A percentile compares a stretch with the other conserved stretches of the same genome.
phyloP scores from a whole-genome alignment of 371 early-diverging fungal species.

The Syncephalastrum contaminatum region DNA sequence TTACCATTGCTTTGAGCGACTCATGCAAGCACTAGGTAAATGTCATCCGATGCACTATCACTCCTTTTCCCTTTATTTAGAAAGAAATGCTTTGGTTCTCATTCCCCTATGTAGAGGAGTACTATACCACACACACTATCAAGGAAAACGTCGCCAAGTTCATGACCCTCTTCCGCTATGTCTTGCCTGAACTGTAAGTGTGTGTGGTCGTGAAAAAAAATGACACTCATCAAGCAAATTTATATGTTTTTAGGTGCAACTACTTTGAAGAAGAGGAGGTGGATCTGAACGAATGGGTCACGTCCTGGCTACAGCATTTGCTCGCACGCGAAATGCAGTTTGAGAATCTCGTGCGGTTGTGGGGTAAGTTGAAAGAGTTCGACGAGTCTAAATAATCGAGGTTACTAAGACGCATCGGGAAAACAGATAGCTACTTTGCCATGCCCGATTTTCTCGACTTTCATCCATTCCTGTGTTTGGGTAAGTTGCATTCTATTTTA shows the following conservation, averaged over 20 bases:
- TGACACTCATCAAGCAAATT: not conserved
- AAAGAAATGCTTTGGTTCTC: constrained; percentile 2
- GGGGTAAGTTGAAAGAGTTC: constrained; percentile 55
- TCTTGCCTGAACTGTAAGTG: constrained; percentile 66
- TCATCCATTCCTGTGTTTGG: constrained; percentile 79
- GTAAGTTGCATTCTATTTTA: constrained; percentile 23
- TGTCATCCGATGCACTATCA: too few relatives aligned
- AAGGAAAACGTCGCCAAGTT: constrained; percentile 78
- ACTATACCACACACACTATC: constrained; percentile 53
- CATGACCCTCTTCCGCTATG: constrained; percentile 73
- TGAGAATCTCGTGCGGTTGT: constrained; percentile 74
- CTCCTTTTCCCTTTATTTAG: not conserved
- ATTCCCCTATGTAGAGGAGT: constrained; percentile 52
- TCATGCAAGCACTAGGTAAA: constrained; percentile 73
- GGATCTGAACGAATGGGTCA: constrained; percentile 85
- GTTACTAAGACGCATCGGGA: constrained; percentile 1
- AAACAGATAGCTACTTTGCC: constrained; percentile 75
- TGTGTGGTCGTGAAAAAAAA: not conserved
- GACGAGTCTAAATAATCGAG: not conserved
- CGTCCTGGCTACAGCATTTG: constrained; percentile 84
- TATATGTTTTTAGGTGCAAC: constrained; percentile 47
- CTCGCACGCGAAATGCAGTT: constrained; percentile 82
- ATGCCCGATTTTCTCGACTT: constrained; percentile 68
- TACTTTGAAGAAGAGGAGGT: constrained; percentile 97
- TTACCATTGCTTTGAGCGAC: constrained; percentile 76